Evolutionary conservation across 805 yeast genomes (phyloP), one percentile per base, ranked within the genome.

Genomic region (Debaryomyces prosopidis): DNA sequence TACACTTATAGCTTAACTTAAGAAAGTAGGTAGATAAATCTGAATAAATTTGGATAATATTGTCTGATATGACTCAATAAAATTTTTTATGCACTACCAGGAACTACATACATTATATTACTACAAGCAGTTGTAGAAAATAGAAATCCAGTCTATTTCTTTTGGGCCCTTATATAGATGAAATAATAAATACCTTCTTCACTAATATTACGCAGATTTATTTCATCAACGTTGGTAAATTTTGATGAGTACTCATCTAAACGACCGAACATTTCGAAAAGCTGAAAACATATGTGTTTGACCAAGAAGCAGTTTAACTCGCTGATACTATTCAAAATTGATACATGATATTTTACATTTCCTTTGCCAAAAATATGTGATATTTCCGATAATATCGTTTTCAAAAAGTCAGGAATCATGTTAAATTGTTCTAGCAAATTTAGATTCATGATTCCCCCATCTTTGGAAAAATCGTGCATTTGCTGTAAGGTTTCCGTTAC

Each of bases 201-300:
- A 14, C 43, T 31, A 8, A 36, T 34, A 6, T 49, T 39, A 1
- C 49, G 38, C 8, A 40, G 40, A 10, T 41, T 47, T 14, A 46
- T 34, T 4, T 53, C 51, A 12, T 48, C 53, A 1, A 39, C 47
- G 16, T 53, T 58, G 7, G 16, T 15, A 36, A 54, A 57, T 10
- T 49, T 46, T 20, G 48, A 47, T 44, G 67, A 63, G 40, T 47
- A 66, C 6, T 52, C 62, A 32, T 65, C 65, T 15, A 66, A 44
- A 31, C 59, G 55, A n/a, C 69, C 74, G 18, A 59, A 52, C 46
- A 61, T 57, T 50, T 69, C 76, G 43, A 59, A 61, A n/a, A 65
- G 43, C 36, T 54, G 52, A 39, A 71, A 46, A 2, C 61, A 62
- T 11, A 55, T 55, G 40, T 65, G 66, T 30, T 58, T 62, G 10